A percentile compares a stretch with the other conserved stretches of the same genome.
Evolutionary conservation across 140 eudicot genomes (phyloP).

Genomic region (Flaveria floridana): DNA sequence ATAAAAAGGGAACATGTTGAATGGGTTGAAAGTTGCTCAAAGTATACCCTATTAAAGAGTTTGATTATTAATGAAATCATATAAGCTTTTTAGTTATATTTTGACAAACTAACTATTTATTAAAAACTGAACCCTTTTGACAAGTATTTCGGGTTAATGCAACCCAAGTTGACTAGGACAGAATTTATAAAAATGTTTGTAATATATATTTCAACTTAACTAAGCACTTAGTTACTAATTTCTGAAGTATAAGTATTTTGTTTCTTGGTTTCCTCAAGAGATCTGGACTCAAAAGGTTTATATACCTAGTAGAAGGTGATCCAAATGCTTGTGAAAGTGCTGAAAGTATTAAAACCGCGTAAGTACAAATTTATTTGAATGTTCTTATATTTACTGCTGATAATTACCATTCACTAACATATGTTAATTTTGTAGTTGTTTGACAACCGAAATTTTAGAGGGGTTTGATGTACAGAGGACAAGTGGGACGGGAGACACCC

Average conservation of each 20-base stretch:
- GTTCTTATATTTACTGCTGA: not conserved
- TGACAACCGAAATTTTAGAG: slow-evolving; percentile 93
- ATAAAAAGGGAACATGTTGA: not conserved
- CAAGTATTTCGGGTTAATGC: not conserved
- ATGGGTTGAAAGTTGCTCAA: not conserved
- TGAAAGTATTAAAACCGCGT: slow-evolving; percentile 98
- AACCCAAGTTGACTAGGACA: slow-evolving; percentile 11
- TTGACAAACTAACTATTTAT: not conserved
- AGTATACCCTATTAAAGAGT: not conserved
- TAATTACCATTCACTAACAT: not conserved
- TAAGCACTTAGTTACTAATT: slow-evolving; percentile 3
- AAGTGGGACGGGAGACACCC: slow-evolving; percentile 71
- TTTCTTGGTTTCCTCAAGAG: slow-evolving; percentile 41
- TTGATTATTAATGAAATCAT: not conserved
- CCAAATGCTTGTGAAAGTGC: slow-evolving; percentile 83
- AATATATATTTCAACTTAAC: not conserved
- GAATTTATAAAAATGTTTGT: not conserved
- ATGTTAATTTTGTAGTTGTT: slow-evolving; percentile 53
- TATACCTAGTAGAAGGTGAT: slow-evolving; percentile 92
- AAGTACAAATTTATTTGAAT: slow-evolving; percentile 34
- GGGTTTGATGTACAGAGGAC: slow-evolving; percentile 98
- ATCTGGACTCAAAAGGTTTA: slow-evolving; percentile 86
- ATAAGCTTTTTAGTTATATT: not conserved
- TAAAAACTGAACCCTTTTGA: not conserved
- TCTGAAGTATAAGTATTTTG: slow-evolving; percentile 12